A percentile compares a stretch with the other conserved stretches of the same genome.
phyloP scores from a whole-genome alignment of 768 basidiomycete species.

The Termitomyces sp. region DNA sequence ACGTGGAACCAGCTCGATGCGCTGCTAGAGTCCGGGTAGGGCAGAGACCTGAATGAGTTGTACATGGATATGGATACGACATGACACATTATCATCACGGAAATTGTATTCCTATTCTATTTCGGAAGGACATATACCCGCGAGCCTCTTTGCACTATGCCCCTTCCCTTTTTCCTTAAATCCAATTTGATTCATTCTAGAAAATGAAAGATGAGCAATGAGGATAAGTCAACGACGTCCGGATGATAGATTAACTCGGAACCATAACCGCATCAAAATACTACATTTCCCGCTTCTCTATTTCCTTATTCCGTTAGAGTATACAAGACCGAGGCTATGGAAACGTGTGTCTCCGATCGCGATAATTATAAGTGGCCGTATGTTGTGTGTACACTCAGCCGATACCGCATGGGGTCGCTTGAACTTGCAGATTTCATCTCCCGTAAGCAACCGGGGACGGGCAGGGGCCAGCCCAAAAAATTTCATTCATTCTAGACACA shows the following conservation, averaged over 20 bases:
- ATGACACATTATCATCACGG: neutral
- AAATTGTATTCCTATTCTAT: neutral
- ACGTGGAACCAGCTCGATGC: too few relatives aligned
- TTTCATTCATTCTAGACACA: neutral
- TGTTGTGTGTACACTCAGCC: neutral
- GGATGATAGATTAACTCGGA: neutral
- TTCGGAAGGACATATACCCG: constrained; percentile 3
- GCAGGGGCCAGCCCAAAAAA: too few relatives aligned
- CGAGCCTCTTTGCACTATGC: neutral
- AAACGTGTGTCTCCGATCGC: neutral
- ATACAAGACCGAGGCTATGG: neutral
- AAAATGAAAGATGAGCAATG: neutral
- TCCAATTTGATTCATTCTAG: neutral
- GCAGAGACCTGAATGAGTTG: too few relatives aligned
- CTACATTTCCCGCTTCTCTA: neutral
- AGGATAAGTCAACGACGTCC: neutral
- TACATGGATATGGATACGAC: neutral
- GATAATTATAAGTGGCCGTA: neutral
- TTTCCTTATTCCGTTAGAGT: neutral
- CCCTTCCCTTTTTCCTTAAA: neutral
- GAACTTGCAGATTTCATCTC: neutral
- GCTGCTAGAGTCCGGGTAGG: too few relatives aligned
- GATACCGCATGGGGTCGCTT: neutral
- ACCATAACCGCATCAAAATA: neutral
- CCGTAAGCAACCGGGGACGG: neutral